phyloP scores from a whole-genome alignment of 495 filamentous ascomycete species.

The Penicillium atrosanguineum region DNA sequence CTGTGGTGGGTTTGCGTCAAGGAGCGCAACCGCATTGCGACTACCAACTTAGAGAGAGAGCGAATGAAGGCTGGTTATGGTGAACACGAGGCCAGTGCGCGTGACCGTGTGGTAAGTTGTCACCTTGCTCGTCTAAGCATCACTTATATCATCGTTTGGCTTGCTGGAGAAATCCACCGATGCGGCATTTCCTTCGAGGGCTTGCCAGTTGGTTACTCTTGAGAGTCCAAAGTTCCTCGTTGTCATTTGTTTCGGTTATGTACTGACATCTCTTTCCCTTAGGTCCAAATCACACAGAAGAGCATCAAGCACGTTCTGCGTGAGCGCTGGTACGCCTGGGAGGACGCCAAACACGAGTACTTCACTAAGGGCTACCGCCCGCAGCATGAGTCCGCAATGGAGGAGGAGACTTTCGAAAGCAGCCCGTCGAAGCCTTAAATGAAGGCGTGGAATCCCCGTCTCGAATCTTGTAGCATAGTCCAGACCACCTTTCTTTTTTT shows the following conservation, averaged over 20 bases:
- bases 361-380: constrained; percentile 60
- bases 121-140: neutral
- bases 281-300: constrained; percentile 72
- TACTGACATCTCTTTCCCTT: constrained; percentile 4
- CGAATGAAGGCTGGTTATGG: constrained; percentile 67
- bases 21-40: constrained; percentile 89
- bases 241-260: neutral
- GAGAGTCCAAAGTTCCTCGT: neutral
- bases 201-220: neutral
- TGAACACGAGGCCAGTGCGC: constrained; percentile 54
- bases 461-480: constrained; percentile 10
- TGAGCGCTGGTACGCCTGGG: constrained; percentile 87
- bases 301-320: constrained; percentile 80
- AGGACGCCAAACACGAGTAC: constrained; percentile 62
- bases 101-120: constrained; percentile 62
- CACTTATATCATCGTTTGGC: neutral
- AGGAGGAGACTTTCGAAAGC: constrained; percentile 9
- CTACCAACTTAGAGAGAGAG: constrained; percentile 62
- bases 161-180: neutral
- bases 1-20: constrained; percentile 96
- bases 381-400: constrained; percentile 23
- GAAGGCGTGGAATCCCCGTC: constrained; percentile 1
- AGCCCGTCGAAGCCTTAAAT: constrained; percentile 5
- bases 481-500: constrained; percentile 3
- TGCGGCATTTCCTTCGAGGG: neutral